Evolutionary conservation across 1,284 basidiomycete genomes (phyloP), one percentile per base, ranked within the genome.

Genomic region (Afroboletus lepidellus): DNA sequence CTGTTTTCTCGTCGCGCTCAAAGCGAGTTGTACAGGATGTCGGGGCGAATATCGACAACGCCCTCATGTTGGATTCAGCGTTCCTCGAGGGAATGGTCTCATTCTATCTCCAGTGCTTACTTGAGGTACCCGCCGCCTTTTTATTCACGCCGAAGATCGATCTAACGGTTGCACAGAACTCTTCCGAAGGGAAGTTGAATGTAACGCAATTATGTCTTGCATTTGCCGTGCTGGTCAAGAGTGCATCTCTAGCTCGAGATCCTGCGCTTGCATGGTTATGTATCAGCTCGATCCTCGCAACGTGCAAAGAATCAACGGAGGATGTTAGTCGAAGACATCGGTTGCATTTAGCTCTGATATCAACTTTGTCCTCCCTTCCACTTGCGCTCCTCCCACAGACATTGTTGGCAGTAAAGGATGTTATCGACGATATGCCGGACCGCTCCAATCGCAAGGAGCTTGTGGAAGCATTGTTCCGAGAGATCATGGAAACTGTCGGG

Each of bases 121-220:
- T 90, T 42, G 80, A 87, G 72, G 87, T 86, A 46, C 49, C 8
- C 30, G 30, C 34, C 24, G 24, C 49, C n/a, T 46, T 47, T 33
- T 42, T 29, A n/a, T 33, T n/a, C 18, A 42, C 47, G 18, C 16
- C 21, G 16, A 4, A 15, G 13, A 16, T 16, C 12, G n/a, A 38
- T 41, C 39, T 59, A 6, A 60, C 16, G 8, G n/a, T 34, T 18
- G 12, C 39, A 46, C 39, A 90, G 87, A 90, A 88, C 64, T 84
- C 87, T 1, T 64, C 62, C 1, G 77, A 85, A 41, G 80, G 75
- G 18, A 76, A 72, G 56, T 70, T 90, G 16, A 85, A 72, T 55
- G 77, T 77, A 0, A 50, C 72, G 0, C 88, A 90, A 61, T 71
- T 90, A 8, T 70, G 81, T 33, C 74, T 88, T 33, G 87, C 87